phyloP scores from a whole-genome alignment of 805 yeast species.

The Lipomyces yamanashiensis region DNA sequence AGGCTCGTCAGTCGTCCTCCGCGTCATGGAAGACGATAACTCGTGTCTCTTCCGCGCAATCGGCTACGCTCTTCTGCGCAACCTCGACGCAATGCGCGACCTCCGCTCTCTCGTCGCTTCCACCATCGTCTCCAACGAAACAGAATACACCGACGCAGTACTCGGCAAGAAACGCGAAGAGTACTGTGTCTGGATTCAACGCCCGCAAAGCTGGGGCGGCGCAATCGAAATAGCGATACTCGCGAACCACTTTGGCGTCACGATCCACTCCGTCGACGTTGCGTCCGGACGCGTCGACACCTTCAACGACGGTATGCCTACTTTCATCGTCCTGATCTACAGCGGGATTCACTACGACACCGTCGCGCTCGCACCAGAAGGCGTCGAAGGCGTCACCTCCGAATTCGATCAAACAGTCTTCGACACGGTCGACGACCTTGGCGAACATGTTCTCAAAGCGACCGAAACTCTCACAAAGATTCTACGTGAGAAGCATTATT shows the following conservation, averaged over 20 bases:
- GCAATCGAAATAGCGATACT: conserved; percentile 74
- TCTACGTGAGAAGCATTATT: conserved; percentile 58
- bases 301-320: conserved; percentile 54
- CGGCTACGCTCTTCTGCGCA: conserved; percentile 55
- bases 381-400: conserved; percentile 39
- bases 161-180: conserved; percentile 56
- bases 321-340: conserved; percentile 61
- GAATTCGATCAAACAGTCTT: conserved; percentile 52
- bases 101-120: conserved; percentile 59
- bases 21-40: conserved; percentile 75
- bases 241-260: conserved; percentile 55
- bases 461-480: conserved; percentile 50
- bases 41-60: conserved; percentile 76
- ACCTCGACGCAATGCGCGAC: conserved; percentile 51
- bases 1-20: conserved; percentile 48
- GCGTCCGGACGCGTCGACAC: conserved; percentile 60
- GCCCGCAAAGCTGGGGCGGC: conserved; percentile 77
- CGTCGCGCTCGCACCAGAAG: conserved; percentile 50
- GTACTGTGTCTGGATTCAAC: conserved; percentile 65
- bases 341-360: conserved; percentile 78
- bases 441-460: conserved; percentile 47
- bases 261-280: conserved; percentile 67
- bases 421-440: conserved; percentile 43
- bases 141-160: conserved; percentile 59
- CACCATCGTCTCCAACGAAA: conserved; percentile 51